Percentiles rank a stretch among this genome's conserved stretches.
Conservation (phyloP, 257 asterid species). For the Ligustrum vulgare region DNA sequence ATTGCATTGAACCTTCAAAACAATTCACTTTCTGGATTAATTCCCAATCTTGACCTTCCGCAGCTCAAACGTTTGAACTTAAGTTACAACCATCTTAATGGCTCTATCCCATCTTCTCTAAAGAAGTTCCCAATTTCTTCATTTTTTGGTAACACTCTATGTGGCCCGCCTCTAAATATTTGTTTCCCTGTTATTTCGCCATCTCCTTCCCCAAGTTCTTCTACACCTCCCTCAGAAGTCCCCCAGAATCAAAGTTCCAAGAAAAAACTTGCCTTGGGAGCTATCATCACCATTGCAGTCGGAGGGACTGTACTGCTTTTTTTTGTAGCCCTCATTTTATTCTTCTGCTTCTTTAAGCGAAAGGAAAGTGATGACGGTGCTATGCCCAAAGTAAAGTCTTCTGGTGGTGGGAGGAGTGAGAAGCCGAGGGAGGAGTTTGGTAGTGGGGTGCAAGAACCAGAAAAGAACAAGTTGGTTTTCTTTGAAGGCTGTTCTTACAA, state of each 20-base stretch:
- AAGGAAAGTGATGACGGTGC: constrained; percentile 38
- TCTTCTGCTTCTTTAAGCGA: constrained; percentile 55
- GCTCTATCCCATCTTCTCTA: constrained; percentile 64
- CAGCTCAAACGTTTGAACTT: constrained; percentile 55
- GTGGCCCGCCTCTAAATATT: constrained; percentile 66
- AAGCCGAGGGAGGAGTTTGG: constrained; percentile 89
- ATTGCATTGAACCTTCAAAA: constrained; percentile 62
- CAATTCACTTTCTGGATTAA: constrained; percentile 63
- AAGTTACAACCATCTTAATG: constrained; percentile 65
- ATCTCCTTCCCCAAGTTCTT: constrained; percentile 40
- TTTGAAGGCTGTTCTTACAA: constrained; percentile 87
- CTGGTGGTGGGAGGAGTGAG: constrained; percentile 65
- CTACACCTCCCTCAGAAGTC: constrained; percentile 28
- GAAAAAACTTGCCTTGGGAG: constrained; percentile 53
- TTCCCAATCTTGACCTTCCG: constrained; percentile 50
- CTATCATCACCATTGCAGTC: constrained; percentile 76
- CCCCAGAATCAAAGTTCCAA: constrained; percentile 28
- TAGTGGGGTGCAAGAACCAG: constrained; percentile 88
- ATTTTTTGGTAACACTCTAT: constrained; percentile 61
- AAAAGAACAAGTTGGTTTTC: constrained; percentile 83
- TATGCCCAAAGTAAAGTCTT: constrained; percentile 63
- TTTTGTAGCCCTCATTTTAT: constrained; percentile 45
- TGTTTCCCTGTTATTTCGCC: constrained; percentile 50
- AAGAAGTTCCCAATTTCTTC: constrained; percentile 60
- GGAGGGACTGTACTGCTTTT: constrained; percentile 66